phyloP scores from a whole-genome alignment of 768 basidiomycete species.

The Lactarius hengduanensis region DNA sequence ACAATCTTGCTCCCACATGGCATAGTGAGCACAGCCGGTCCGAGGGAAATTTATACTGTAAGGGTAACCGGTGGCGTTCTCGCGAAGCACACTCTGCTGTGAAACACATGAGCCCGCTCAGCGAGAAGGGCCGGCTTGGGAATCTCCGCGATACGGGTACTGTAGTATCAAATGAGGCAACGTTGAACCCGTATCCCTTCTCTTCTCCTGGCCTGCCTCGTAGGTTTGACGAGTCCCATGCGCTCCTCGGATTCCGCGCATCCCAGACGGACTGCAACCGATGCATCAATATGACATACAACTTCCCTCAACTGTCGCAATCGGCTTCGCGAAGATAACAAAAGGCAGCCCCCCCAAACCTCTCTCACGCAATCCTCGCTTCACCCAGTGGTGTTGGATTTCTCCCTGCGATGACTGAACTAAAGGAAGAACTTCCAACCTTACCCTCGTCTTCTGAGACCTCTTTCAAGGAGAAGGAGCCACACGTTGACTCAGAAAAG shows the following conservation, averaged over 20 bases:
- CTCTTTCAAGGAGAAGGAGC: conserved; percentile 12
- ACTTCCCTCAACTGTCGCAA: neutral
- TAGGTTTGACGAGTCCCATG: neutral
- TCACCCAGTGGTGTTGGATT: neutral
- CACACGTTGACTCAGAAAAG: neutral
- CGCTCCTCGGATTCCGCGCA: neutral
- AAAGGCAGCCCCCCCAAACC: neutral
- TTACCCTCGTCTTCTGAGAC: neutral
- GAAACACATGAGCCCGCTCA: neutral
- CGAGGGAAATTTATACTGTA: too few relatives aligned
- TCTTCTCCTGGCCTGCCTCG: neutral
- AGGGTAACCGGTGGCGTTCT: neutral
- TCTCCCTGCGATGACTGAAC: conserved; percentile 4
- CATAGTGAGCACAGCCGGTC: too few relatives aligned
- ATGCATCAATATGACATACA: neutral
- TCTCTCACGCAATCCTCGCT: neutral
- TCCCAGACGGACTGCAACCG: too few relatives aligned
- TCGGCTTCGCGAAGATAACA: neutral
- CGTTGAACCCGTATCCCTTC: neutral
- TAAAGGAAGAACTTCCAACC: neutral
- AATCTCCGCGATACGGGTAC: neutral
- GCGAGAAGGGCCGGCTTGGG: too few relatives aligned
- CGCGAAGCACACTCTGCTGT: neutral
- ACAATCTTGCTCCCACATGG: too few relatives aligned
- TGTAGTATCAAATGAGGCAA: neutral